Evolutionary conservation across 192 early-diverging fungal genomes (phyloP).

Genomic region (Backusella australiensis): DNA sequence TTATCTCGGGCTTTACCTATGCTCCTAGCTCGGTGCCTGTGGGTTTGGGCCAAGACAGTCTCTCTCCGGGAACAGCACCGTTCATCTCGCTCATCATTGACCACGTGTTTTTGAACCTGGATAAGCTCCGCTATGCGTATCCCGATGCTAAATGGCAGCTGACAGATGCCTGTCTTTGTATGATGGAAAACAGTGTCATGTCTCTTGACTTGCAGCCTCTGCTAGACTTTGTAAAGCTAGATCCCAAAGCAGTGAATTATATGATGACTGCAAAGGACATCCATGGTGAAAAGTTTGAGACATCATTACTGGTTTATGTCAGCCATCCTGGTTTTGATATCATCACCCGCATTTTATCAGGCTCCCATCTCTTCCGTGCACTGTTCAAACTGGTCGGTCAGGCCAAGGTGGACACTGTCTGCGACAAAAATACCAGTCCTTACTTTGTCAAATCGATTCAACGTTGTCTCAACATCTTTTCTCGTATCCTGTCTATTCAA

Average conservation of each 20-base stretch:
- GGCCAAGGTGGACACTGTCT: slow-evolving; percentile 14
- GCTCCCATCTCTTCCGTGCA: slow-evolving; percentile 63
- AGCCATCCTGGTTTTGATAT: slow-evolving; percentile 87
- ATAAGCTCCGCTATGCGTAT: slow-evolving; percentile 62
- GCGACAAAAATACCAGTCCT: slow-evolving; percentile 10
- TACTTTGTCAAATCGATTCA: slow-evolving; percentile 40
- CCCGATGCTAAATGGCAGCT: slow-evolving; percentile 78
- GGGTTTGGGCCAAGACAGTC: slow-evolving; percentile 62
- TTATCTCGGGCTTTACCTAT: slow-evolving; percentile 32
- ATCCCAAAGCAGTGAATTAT: background rate
- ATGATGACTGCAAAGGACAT: background rate
- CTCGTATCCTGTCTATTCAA: slow-evolving; percentile 72
- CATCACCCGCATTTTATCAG: slow-evolving; percentile 70
- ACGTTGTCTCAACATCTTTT: slow-evolving; percentile 60
- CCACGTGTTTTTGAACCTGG: slow-evolving; percentile 76
- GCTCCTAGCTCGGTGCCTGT: slow-evolving; percentile 51
- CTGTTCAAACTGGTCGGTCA: slow-evolving; percentile 67
- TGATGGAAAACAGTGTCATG: slow-evolving; percentile 78
- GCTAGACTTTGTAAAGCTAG: slow-evolving; percentile 14
- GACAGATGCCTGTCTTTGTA: slow-evolving; percentile 62
- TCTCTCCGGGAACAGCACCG: slow-evolving; percentile 71
- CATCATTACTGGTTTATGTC: slow-evolving; percentile 10
- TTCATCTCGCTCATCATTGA: slow-evolving; percentile 89
- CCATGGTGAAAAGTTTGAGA: background rate
- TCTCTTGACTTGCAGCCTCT: slow-evolving; percentile 69